A percentile compares a stretch with the other conserved stretches of the same genome.
phyloP scores from a whole-genome alignment of 768 basidiomycete genomes.

The Clavaria fumosa region DNA sequence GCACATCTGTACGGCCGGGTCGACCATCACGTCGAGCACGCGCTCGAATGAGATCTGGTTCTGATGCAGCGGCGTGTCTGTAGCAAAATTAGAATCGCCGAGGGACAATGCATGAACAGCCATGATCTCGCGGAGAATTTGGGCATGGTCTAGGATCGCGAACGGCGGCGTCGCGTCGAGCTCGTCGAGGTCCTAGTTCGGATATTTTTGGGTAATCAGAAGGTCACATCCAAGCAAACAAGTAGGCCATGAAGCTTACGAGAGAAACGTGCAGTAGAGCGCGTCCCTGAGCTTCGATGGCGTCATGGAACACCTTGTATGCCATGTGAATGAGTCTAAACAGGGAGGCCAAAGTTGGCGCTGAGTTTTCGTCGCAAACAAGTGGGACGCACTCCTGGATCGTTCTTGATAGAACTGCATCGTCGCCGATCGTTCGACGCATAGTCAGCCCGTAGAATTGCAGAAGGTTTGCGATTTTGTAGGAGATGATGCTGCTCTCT shows the following conservation, averaged over 20 bases:
- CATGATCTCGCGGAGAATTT: slow-evolving; percentile 81
- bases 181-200: slow-evolving; percentile 47
- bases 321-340: slow-evolving; percentile 65
- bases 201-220: slow-evolving; percentile 18
- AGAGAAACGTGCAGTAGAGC: slow-evolving; percentile 37
- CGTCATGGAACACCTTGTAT: slow-evolving; percentile 76
- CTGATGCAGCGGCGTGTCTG: slow-evolving; percentile 23
- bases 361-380: background rate
- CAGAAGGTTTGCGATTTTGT: slow-evolving; percentile 87
- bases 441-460: slow-evolving; percentile 92
- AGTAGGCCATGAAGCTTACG: slow-evolving; percentile 22
- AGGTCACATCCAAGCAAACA: background rate
- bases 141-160: slow-evolving; percentile 65
- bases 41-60: too few species aligned
- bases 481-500: slow-evolving; percentile 83
- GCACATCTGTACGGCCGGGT: slow-evolving; percentile 73
- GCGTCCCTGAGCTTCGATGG: slow-evolving; percentile 73
- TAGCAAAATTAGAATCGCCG: slow-evolving; percentile 43
- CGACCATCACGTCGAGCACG: slow-evolving; percentile 71
- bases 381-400: slow-evolving; percentile 52
- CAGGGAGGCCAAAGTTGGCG: background rate
- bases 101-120: slow-evolving; percentile 78
- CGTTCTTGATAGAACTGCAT: slow-evolving; percentile 60
- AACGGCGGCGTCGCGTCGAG: slow-evolving; percentile 58
- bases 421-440: slow-evolving; percentile 79